Conservation (phyloP, 2,329 filamentous ascomycete species). For the Aspergillus sp. region DNA sequence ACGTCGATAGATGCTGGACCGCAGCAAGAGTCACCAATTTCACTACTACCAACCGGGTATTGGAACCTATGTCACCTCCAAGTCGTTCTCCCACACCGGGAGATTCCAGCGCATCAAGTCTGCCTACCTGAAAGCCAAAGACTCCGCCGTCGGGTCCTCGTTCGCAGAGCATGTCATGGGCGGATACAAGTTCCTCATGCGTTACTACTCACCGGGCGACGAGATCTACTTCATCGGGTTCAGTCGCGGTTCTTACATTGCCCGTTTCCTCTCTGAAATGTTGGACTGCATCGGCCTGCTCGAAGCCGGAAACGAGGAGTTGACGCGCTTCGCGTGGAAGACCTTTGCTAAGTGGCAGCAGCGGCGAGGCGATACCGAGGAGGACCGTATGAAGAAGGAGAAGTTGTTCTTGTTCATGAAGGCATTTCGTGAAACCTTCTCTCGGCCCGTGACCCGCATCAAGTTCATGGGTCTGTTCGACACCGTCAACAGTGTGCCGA, state of each 20-base stretch:
- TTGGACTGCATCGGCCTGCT: conserved; percentile 68
- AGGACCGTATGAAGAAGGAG: conserved; percentile 21
- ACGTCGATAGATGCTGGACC: conserved; percentile 4
- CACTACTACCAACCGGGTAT: conserved; percentile 4
- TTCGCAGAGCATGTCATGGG: conserved; percentile 73
- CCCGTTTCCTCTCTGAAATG: conserved; percentile 69
- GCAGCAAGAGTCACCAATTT: conserved; percentile 3
- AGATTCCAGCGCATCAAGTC: conserved; percentile 47
- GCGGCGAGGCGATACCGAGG: conserved; percentile 18
- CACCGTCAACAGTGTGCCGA: conserved; percentile 72
- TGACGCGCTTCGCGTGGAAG: conserved; percentile 74
- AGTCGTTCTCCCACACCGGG: conserved; percentile 14
- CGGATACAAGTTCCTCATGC: conserved; percentile 68
- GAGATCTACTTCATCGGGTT: conserved; percentile 63
- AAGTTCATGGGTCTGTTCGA: conserved; percentile 74
- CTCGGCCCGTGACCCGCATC: conserved; percentile 65
- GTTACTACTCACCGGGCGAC: conserved; percentile 51
- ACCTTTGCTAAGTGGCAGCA: conserved; percentile 58
- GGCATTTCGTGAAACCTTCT: conserved; percentile 74
- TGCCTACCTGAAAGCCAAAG: conserved; percentile 9
- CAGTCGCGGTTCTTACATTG: conserved; percentile 62
- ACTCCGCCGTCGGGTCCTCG: conserved; percentile 58
- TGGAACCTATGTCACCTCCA: conserved; percentile 2
- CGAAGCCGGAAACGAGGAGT: conserved; percentile 70
- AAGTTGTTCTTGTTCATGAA: conserved; percentile 68